Conservation (phyloP, 1,139 yeast genomes). For the Suhomyces anneliseae region DNA sequence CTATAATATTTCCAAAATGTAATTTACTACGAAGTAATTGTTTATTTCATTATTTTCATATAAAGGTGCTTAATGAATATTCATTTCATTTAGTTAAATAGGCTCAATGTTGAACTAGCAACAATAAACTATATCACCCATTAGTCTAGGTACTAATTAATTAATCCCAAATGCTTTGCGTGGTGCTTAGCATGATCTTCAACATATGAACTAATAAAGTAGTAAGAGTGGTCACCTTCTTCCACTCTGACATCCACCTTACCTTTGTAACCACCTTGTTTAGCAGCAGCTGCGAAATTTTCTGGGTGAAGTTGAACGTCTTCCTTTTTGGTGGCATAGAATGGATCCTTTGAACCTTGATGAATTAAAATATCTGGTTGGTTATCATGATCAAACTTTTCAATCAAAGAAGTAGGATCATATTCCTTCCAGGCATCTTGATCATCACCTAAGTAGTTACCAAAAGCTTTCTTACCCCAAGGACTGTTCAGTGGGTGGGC, state of each 20-base stretch:
- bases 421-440: conserved; percentile 63
- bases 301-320: conserved; percentile 77
- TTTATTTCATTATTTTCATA: too few relatives aligned
- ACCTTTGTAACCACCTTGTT: conserved; percentile 58
- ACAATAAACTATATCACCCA: not conserved
- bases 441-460: conserved; percentile 70
- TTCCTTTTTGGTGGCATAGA: conserved; percentile 41
- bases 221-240: conserved; percentile 85
- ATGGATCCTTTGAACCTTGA: conserved; percentile 76
- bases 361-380: conserved; percentile 73
- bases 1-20: too few relatives aligned
- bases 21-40: too few relatives aligned
- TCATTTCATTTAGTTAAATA: not conserved
- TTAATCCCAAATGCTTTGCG: conserved; percentile 70
- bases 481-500: conserved; percentile 71
- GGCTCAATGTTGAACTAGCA: not conserved
- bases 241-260: conserved; percentile 62
- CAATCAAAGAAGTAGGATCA: conserved; percentile 78
- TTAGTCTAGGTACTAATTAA: too few relatives aligned
- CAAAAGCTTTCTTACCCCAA: conserved; percentile 85
- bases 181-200: conserved; percentile 86
- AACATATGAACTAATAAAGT: conserved; percentile 77
- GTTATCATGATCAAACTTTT: conserved; percentile 48
- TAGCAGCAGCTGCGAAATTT: conserved; percentile 63
- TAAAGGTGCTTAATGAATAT: too few relatives aligned